These are phyloP conservation scores for Annona cherimola DNA, from an alignment of 164 flowering plant species.

Conservation along the genomic window DNA sequence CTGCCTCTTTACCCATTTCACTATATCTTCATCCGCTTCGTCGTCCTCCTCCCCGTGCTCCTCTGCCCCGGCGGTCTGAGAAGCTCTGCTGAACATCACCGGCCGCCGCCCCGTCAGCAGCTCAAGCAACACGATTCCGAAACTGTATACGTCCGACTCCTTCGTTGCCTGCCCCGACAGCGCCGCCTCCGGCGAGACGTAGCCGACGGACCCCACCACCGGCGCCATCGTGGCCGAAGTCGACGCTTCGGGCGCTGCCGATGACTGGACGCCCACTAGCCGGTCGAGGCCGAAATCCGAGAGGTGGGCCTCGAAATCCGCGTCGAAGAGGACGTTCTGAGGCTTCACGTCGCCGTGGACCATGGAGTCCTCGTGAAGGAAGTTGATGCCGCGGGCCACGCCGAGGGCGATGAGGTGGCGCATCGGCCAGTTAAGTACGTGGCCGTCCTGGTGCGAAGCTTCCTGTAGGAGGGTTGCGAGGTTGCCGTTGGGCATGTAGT, in stretches of 20 bases:
- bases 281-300: slow-evolving; percentile 77
- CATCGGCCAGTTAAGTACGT: slow-evolving; percentile 96
- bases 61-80: slow-evolving; percentile 7
- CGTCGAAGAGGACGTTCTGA: slow-evolving; percentile 79
- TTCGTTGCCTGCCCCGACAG: slow-evolving; percentile 48
- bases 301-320: slow-evolving; percentile 92
- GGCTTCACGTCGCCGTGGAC: slow-evolving; percentile 86
- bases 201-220: slow-evolving; percentile 67
- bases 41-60: slow-evolving; percentile 10
- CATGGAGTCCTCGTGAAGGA: slow-evolving; percentile 51
- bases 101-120: slow-evolving; percentile 77
- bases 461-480: slow-evolving; percentile 83
- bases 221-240: slow-evolving; percentile 41
- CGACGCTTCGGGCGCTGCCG: slow-evolving; percentile 11
- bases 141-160: slow-evolving; percentile 84
- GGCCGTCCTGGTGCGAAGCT: slow-evolving; percentile 92
- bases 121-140: slow-evolving; percentile 83
- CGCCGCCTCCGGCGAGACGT: slow-evolving; percentile 71
- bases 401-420: slow-evolving; percentile 90
- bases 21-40: slow-evolving; percentile 71
- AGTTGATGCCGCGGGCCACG: slow-evolving; percentile 78
- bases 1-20: slow-evolving; percentile 93
- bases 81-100: slow-evolving; percentile 44
- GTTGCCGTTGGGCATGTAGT: slow-evolving; percentile 98
- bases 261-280: slow-evolving; percentile 34